Conservation (phyloP, 2,329 filamentous ascomycete species). For the Aspergillus nomiae region DNA sequence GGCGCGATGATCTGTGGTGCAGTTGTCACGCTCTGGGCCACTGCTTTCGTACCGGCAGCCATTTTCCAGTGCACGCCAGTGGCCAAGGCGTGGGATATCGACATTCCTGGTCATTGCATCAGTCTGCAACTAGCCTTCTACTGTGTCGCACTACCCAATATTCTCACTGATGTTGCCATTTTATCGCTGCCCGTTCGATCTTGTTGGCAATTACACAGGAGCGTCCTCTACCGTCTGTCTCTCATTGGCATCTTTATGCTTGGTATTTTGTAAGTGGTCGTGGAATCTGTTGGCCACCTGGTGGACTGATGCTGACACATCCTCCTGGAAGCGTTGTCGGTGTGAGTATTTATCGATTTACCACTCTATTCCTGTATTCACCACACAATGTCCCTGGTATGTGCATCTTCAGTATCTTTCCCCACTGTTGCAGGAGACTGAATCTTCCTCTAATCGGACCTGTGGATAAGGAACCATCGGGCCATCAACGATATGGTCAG, state of each 20-base stretch:
- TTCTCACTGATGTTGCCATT: neutral
- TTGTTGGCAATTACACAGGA: neutral
- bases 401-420: neutral
- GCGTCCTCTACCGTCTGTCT: neutral
- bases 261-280: neutral
- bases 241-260: neutral
- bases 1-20: neutral
- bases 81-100: neutral
- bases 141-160: neutral
- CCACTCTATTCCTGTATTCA: neutral
- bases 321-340: neutral
- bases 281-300: neutral
- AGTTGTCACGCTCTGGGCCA: neutral
- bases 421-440: accelerated
- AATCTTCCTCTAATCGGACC: neutral
- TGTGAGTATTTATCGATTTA: neutral
- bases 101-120: neutral
- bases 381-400: neutral
- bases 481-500: neutral
- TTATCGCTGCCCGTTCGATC: neutral
- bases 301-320: neutral
- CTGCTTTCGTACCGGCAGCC: neutral
- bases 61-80: neutral
- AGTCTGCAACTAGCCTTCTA: neutral
- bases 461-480: neutral